Evolutionary conservation across 1,284 basidiomycete genomes (phyloP), one percentile per base, ranked within the genome.

Genomic region (Phellopilus nigrolimitatus): DNA sequence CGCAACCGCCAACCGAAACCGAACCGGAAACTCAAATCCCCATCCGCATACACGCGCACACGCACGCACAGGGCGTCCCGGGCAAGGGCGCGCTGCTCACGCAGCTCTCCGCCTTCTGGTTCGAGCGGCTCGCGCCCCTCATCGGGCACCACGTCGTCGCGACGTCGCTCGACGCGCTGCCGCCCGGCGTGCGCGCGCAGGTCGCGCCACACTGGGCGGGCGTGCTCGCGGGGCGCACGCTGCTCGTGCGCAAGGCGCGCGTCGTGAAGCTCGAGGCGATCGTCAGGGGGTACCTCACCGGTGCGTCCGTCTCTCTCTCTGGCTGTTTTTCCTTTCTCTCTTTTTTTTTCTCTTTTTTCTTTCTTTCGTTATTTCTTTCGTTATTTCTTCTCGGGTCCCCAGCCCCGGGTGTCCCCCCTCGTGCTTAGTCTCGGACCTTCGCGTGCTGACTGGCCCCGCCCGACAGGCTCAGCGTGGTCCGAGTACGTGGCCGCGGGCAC

Each of bases 211-310:
- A 75, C 68, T 62, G 66, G 33, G 45, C 43, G 8, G 65, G 71
- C 54, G 73, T 91, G 69, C 78, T 99, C 13, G 79, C 87, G 52
- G 95, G 88, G 1, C 75, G 95, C 21, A 76, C 86, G 4, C 97
- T 99, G 88, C 84, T 98, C 46, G 95, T 99, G 10, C 80, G 74
- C 64, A 93, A 88, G 62, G 95, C 94, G 6, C 78, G 88, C 63
- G 89, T 99, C 13, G 73, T 99, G 25, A 92, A 91, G 40, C 78
- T 99, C n/a, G 97, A 99, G 69, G 94, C 91, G 2, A 99, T 99
- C 61, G 95, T 99, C 12, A 74, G 97, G 55, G 95, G 95, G 3
- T 99, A 99, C 70, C 77, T 99, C 55, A 91, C 95, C 24, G 95
- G 95, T 88, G 52, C 56, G 76, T 61, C 15, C 1, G 4, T 10